Conservation (phyloP, 2,329 filamentous ascomycete species). For the Colletotrichum theobromicola region DNA sequence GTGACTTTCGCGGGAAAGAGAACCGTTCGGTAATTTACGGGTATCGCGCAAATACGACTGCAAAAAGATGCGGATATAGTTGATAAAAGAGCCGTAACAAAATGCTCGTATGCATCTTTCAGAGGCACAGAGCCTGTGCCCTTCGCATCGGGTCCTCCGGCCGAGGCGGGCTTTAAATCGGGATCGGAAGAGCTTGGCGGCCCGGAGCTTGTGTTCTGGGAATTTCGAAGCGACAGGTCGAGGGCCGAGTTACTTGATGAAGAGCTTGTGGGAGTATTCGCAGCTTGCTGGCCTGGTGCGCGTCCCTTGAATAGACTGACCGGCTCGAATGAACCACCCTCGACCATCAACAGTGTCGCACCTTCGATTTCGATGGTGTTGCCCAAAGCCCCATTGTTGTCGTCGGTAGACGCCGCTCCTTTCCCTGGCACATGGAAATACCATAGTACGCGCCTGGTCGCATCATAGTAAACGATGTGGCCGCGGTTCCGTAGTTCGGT, state of each 20-base stretch:
- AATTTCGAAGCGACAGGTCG: constrained; percentile 40
- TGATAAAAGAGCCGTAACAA: constrained; percentile 57
- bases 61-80: constrained; percentile 58
- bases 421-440: constrained; percentile 55
- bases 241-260: constrained; percentile 44
- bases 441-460: constrained; percentile 56
- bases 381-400: constrained; percentile 34
- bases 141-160: constrained; percentile 35
- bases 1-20: constrained; percentile 38
- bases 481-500: constrained; percentile 55
- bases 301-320: constrained; percentile 51
- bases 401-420: constrained; percentile 31
- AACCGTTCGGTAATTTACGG: constrained; percentile 58
- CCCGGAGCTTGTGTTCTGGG: constrained; percentile 20
- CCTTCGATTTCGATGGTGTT: constrained; percentile 48
- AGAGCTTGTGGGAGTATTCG: constrained; percentile 52
- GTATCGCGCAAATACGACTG: constrained; percentile 50
- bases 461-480: constrained; percentile 58
- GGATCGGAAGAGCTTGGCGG: constrained; percentile 31
- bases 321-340: constrained; percentile 58
- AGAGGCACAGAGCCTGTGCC: constrained; percentile 37
- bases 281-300: constrained; percentile 39
- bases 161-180: constrained; percentile 27
- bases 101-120: constrained; percentile 57
- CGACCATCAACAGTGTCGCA: constrained; percentile 47